Base-by-base conservation (phyloP, 2,329 filamentous ascomycete genomes). In the Scedosporium aurantiacum region DNA sequence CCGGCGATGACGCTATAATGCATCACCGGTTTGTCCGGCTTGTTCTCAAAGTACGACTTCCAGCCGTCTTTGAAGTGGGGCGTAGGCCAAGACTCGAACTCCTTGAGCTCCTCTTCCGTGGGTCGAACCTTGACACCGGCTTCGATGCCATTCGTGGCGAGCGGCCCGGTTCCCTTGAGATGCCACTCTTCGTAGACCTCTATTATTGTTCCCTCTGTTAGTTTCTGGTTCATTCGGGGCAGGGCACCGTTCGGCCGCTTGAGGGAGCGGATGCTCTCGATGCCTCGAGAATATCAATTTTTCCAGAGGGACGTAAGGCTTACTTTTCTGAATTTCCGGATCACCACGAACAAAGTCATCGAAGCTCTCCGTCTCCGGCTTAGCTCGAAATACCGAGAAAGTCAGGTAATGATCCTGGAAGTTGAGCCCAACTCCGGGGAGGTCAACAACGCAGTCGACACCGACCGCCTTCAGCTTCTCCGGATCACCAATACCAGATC, bases 1-100 rank as follows among this genome's bases (percentile, higher is more conserved):
- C 86, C 86, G 16, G 87, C 77, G 68, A 92, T 91, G 61, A 91
- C 83, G 1, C 82, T 87, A 74, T 92, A 92, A 70, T 92, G 89
- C 89, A 92, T 92, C 52, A 92, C 88, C 0, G 89, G 89, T 79
- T 92, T 92, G 73, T 92, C 88, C 1, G 88, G 88, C 77, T 91
- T 91, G 70, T 92, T 75, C 77, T 90, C 88, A 74, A 92, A 93
- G 76, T 93, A 92, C 60, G 82, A 86, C 67, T 92, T 84, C 88
- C 88, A 93, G 2, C 88, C 88, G 5, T 82, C 80, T 55, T 80
- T 81, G 77, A 93, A 93, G 60, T 90, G 85, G 10, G 84, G 83
- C 57, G 84, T 90, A 0, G 89, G 88, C 87, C 89, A 90, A 5
- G 72, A 80, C 70, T 87, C 84, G 72, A 91, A 88, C 67, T 85